phyloP scores from a whole-genome alignment of 257 asterid species.

The Orobanche coerulescens region DNA sequence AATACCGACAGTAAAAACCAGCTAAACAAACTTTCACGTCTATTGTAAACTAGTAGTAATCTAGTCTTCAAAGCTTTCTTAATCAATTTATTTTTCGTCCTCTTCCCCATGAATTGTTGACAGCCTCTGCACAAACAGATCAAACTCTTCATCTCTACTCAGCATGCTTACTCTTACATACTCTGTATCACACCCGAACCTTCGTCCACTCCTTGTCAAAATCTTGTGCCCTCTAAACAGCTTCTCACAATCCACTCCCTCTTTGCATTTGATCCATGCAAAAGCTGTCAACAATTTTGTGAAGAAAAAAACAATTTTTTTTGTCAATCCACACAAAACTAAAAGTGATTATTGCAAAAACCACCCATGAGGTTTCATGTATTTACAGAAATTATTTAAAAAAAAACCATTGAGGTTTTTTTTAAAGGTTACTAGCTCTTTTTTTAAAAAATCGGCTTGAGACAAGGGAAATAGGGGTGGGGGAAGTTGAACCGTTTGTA shows the following conservation, averaged over 20 bases:
- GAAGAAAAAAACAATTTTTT: not conserved
- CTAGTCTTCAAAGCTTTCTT: too few relatives aligned
- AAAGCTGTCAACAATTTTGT: conserved; percentile 37
- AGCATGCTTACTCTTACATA: conserved; percentile 63
- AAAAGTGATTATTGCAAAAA: not conserved
- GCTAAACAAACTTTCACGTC: not conserved
- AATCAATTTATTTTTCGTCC: conserved; percentile 22
- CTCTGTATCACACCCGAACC: conserved; percentile 47
- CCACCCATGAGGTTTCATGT: not conserved
- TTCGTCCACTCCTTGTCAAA: conserved; percentile 48
- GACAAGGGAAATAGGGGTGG: too few relatives aligned
- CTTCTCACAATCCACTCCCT: conserved; percentile 42
- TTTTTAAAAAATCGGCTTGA: too few relatives aligned
- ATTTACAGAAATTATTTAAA: too few relatives aligned
- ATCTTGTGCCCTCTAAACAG: conserved; percentile 44
- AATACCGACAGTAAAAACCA: too few relatives aligned
- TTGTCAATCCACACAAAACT: not conserved
- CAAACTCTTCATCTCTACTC: conserved; percentile 41
- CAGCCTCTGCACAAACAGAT: conserved; percentile 54
- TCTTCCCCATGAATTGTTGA: conserved; percentile 27
- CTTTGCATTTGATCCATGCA: conserved; percentile 77
- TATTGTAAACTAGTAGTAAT: not conserved
- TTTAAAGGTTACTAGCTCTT: too few relatives aligned
- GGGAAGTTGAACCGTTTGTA: too few relatives aligned
- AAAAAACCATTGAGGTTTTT: not conserved